Base-by-base conservation (phyloP, 148 eudicot species). In the Cornus kousa region DNA sequence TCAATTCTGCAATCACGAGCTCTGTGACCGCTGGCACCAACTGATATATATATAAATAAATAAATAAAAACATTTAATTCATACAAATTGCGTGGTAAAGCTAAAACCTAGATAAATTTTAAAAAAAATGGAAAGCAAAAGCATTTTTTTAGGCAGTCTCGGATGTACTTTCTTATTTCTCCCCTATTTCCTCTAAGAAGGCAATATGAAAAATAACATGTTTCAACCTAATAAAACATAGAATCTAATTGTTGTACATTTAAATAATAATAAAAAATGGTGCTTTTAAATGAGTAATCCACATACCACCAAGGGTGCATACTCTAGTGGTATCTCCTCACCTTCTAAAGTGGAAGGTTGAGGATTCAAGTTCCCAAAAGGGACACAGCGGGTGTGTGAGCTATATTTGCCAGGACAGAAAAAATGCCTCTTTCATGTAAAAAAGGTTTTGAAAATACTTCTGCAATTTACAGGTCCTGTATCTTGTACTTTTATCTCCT, bases 1-100 rank as follows among this genome's bases (percentile, higher is more conserved):
- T 87, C 77, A 96, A 66, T 82, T 96, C 87, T 68, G 95, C 95
- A 79, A 93, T 37, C 67, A 96, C 87, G 76, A 93, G 95, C 89
- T 93, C 97, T 17, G 98, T 87, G 78, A 96, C 95, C 14, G 91
- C 97, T 81, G 98, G 90, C 70, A 88, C 92, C 88, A 96, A 82
- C 99, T 96, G 94, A 48, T 70, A 82, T 57, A 28, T 28, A 28
- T 28, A 28, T 28, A 28, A 0, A 28, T 28, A 28, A 28, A 28
- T 28, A 28, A 28, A 28, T 28, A 71, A 71, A 9, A 71, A 57
- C 31, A n/a, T 22, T 5, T 20, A 35, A 5, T 31, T 59, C 11
- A 5, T 24, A 66, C 32, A 71, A 69, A 71, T n/a, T 39, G 35
- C 0, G 46, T 35, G 28, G 31, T n/a, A 16, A 72, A 70, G n/a